Evolutionary conservation across 768 basidiomycete species (phyloP).

Genomic region (Lentinus brumalis): DNA sequence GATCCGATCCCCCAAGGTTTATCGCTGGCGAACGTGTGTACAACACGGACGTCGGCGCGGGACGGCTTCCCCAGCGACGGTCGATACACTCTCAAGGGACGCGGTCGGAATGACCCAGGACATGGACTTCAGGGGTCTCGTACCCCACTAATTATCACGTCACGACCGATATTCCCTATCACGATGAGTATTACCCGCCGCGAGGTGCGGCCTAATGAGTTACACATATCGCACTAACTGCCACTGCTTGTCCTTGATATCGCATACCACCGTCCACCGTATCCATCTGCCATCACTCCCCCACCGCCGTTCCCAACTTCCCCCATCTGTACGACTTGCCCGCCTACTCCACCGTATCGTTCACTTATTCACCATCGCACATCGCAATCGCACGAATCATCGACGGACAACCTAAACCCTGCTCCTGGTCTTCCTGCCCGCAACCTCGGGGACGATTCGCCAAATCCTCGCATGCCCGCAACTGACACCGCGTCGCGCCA

Average conservation of each 20-base stretch:
- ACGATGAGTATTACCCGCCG: constrained; percentile 21
- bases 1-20: constrained; percentile 15
- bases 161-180: constrained; percentile 21
- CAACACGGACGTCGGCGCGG: constrained; percentile 9
- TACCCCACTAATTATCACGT: constrained; percentile 24
- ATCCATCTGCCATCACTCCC: constrained; percentile 15
- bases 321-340: constrained; percentile 5
- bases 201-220: constrained; percentile 22
- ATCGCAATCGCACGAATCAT: constrained; percentile 15
- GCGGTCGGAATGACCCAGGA: constrained; percentile 2
- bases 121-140: constrained; percentile 6
- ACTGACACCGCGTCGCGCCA: neutral
- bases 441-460: constrained; percentile 6
- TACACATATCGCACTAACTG: constrained; percentile 21
- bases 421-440: neutral
- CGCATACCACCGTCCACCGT: constrained; percentile 6
- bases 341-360: neutral
- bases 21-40: constrained; percentile 6
- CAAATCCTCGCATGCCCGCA: constrained; percentile 11
- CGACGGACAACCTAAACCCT: neutral
- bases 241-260: constrained; percentile 6
- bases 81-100: constrained; percentile 3
- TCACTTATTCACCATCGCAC: constrained; percentile 11
- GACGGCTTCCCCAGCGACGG: neutral
- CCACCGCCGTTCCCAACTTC: constrained; percentile 1